phyloP scores from a whole-genome alignment of 805 yeast species.

The Starmerella floricola region DNA sequence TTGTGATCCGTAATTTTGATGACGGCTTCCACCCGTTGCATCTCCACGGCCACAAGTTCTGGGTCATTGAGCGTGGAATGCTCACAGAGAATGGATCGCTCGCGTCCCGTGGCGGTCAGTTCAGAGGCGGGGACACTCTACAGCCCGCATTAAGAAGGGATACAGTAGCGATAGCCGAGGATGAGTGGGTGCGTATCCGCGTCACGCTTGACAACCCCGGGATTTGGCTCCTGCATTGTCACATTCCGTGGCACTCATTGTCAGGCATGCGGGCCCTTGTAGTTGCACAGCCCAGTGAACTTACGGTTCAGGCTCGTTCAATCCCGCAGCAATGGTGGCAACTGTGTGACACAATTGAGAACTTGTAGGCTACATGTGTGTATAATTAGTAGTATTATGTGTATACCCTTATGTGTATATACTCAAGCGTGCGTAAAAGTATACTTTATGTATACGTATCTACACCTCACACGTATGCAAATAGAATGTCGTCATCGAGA shows the following conservation, averaged over 20 bases:
- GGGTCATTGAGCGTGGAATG: slow-evolving; percentile 50
- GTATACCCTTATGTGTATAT: too few species aligned
- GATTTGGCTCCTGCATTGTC: slow-evolving; percentile 90
- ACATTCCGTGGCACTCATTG: slow-evolving; percentile 72
- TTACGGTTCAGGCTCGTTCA: slow-evolving; percentile 21
- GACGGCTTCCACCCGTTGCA: slow-evolving; percentile 91
- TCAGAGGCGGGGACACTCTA: too few species aligned
- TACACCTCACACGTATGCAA: slow-evolving; percentile 28
- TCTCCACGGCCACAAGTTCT: slow-evolving; percentile 80
- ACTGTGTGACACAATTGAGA: too few species aligned
- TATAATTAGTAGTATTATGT: too few species aligned
- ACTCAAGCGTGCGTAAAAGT: too few species aligned
- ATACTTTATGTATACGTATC: too few species aligned
- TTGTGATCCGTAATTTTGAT: slow-evolving; percentile 68
- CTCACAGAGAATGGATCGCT: slow-evolving; percentile 31
- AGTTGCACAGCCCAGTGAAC: slow-evolving; percentile 20
- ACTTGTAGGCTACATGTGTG: too few species aligned
- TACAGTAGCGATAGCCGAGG: slow-evolving; percentile 53
- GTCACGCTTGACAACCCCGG: slow-evolving; percentile 84
- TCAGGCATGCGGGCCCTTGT: slow-evolving; percentile 52
- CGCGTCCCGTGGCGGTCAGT: too few species aligned
- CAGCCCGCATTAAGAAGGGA: slow-evolving; percentile 68
- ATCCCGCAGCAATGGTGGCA: slow-evolving; percentile 22
- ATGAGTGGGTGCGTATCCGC: slow-evolving; percentile 54
- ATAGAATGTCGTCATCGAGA: slow-evolving; percentile 45